phyloP scores from a whole-genome alignment of 495 filamentous ascomycete species.

The Amniculicola lignicola region DNA sequence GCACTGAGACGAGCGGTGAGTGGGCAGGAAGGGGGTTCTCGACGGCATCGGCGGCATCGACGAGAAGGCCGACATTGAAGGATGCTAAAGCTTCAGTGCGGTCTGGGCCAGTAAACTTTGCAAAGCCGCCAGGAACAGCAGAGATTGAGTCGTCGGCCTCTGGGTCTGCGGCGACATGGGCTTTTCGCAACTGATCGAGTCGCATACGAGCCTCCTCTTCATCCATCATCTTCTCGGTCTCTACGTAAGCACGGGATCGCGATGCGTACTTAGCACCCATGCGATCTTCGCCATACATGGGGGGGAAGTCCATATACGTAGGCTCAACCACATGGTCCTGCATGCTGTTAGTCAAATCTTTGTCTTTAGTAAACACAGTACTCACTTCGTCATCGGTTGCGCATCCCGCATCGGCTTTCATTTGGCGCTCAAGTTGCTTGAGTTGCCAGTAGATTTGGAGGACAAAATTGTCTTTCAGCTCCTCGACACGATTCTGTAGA shows the following conservation, averaged over 20 bases:
- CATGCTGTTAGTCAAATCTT: not conserved
- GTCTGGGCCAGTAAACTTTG: constrained; percentile 24
- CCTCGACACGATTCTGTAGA: constrained; percentile 17
- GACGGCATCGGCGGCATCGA: constrained; percentile 19
- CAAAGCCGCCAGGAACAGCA: constrained; percentile 23
- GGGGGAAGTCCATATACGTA: constrained; percentile 21
- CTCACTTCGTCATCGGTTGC: constrained; percentile 33
- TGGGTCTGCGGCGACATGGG: constrained; percentile 15
- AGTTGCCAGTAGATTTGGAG: constrained; percentile 21
- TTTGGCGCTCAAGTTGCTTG: constrained; percentile 22
- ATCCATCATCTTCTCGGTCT: constrained; percentile 26
- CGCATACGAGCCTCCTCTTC: constrained; percentile 5
- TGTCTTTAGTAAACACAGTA: not conserved
- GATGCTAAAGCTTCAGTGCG: constrained; percentile 16
- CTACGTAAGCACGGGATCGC: constrained; percentile 31
- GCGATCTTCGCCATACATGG: constrained; percentile 6
- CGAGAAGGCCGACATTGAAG: constrained; percentile 14
- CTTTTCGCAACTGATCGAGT: constrained; percentile 7
- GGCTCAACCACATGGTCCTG: constrained; percentile 23
- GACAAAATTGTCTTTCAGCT: constrained; percentile 22
- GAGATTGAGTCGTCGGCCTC: constrained; percentile 16
- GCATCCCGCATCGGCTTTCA: constrained; percentile 10
- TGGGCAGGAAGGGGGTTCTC: constrained; percentile 5
- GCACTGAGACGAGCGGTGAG: constrained; percentile 4
- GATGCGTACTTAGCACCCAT: constrained; percentile 27